These are phyloP conservation scores for Botrytis byssoidea DNA, from an alignment of 2,329 filamentous ascomycete genomes.

Conservation along the genomic window DNA sequence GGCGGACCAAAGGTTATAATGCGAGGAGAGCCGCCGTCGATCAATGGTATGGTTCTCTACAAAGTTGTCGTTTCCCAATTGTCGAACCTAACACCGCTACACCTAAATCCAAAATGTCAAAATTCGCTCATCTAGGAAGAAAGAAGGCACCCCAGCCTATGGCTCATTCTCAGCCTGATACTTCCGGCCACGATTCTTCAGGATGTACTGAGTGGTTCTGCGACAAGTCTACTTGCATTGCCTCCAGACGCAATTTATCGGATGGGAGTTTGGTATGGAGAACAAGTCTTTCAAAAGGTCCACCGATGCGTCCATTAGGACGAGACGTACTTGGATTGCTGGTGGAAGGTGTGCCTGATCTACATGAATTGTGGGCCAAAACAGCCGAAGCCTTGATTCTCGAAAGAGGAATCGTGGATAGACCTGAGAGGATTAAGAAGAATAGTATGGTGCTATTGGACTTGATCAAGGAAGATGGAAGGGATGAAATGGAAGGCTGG, in stretches of 20 bases:
- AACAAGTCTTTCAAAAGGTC: slow-evolving; percentile 59
- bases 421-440: slow-evolving; percentile 59
- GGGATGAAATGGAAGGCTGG: slow-evolving; percentile 61
- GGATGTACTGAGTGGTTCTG: slow-evolving; percentile 40
- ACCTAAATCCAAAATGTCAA: slow-evolving; percentile 53
- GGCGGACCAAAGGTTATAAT: slow-evolving; percentile 67
- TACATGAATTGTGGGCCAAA: slow-evolving; percentile 61
- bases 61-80: slow-evolving; percentile 41
- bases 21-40: slow-evolving; percentile 58
- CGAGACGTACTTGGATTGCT: slow-evolving; percentile 52
- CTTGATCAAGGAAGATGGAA: slow-evolving; percentile 61
- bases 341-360: slow-evolving; percentile 54
- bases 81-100: slow-evolving; percentile 35
- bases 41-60: slow-evolving; percentile 55
- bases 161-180: slow-evolving; percentile 7
- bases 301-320: slow-evolving; percentile 57
- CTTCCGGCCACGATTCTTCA: slow-evolving; percentile 29
- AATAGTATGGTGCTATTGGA: slow-evolving; percentile 62
- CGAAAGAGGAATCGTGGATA: slow-evolving; percentile 56
- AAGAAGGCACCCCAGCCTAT: slow-evolving; percentile 47
- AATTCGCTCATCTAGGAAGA: slow-evolving; percentile 48
- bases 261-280: slow-evolving; percentile 51
- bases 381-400: slow-evolving; percentile 63
- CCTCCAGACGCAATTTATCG: slow-evolving; percentile 30
- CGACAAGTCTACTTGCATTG: slow-evolving; percentile 37